Evolutionary conservation across 2,329 filamentous ascomycete genomes (phyloP).

Genomic region (Claviceps digitariae): DNA sequence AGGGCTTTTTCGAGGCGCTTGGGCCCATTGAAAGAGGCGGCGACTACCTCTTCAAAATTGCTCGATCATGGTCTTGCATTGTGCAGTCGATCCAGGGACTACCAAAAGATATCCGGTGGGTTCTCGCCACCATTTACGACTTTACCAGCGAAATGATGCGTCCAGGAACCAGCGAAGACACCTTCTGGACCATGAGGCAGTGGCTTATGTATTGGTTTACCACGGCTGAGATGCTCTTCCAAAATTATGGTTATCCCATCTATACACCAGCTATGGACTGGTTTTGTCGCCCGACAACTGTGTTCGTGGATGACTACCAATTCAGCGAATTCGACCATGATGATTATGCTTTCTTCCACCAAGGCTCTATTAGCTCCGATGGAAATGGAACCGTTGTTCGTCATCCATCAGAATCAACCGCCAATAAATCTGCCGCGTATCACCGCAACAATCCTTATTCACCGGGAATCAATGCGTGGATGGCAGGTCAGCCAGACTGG

Average conservation of each 20-base stretch:
- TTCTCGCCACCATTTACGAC: slow-evolving; percentile 19
- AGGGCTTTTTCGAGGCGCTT: slow-evolving; percentile 12
- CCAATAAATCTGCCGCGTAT: background rate
- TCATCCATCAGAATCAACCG: background rate
- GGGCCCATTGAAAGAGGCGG: slow-evolving; percentile 9
- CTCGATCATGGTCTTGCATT: slow-evolving; percentile 19
- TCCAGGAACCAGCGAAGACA: slow-evolving; percentile 6
- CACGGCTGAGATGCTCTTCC: slow-evolving; percentile 14
- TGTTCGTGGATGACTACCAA: background rate
- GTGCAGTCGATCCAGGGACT: slow-evolving; percentile 11
- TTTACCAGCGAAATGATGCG: slow-evolving; percentile 17
- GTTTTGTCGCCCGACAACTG: slow-evolving; percentile 10
- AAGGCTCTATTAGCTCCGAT: slow-evolving; percentile 1
- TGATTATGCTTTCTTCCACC: background rate
- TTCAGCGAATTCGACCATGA: background rate
- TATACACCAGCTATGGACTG: slow-evolving; percentile 13
- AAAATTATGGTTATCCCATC: slow-evolving; percentile 6
- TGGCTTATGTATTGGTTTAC: slow-evolving; percentile 19
- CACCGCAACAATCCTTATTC: background rate
- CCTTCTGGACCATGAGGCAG: slow-evolving; percentile 12
- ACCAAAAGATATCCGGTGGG: slow-evolving; percentile 18
- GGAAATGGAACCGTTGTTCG: slow-evolving; percentile 1
- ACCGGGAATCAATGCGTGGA: slow-evolving; percentile 4
- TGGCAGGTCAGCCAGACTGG: slow-evolving; percentile 4
- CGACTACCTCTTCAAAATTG: slow-evolving; percentile 15